Evolutionary conservation across 1,139 yeast species (phyloP).

Genomic region (Candida neerlandica): DNA sequence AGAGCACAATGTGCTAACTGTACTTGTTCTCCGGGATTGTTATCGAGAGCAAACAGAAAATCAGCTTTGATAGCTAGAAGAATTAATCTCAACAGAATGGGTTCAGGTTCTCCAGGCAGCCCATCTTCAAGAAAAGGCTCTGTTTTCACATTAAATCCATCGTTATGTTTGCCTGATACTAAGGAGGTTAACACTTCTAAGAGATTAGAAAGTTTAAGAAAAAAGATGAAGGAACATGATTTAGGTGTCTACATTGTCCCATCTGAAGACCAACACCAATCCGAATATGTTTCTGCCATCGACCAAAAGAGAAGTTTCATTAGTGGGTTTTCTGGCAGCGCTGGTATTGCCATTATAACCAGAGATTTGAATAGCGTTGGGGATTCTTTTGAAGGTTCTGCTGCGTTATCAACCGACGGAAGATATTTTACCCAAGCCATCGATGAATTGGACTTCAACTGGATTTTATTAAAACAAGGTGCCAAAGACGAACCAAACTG

Average conservation of each 20-base stretch:
- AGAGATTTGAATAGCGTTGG: slow-evolving; percentile 65
- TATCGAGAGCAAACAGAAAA: slow-evolving; percentile 64
- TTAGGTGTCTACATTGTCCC: slow-evolving; percentile 84
- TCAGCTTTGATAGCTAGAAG: slow-evolving; percentile 54
- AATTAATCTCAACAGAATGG: slow-evolving; percentile 41
- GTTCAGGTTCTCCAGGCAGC: slow-evolving; percentile 15
- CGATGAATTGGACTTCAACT: slow-evolving; percentile 83
- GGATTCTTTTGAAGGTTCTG: slow-evolving; percentile 62
- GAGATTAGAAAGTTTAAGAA: slow-evolving; percentile 65
- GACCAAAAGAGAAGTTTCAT: slow-evolving; percentile 88
- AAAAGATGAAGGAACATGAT: slow-evolving; percentile 62
- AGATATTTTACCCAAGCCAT: slow-evolving; percentile 91
- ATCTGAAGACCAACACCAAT: slow-evolving; percentile 92
- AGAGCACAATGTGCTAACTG: slow-evolving; percentile 68
- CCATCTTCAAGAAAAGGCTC: slow-evolving; percentile 44
- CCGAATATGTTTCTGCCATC: slow-evolving; percentile 78
- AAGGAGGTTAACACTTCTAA: slow-evolving; percentile 58
- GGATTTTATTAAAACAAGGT: slow-evolving; percentile 85
- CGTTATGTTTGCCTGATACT: slow-evolving; percentile 46
- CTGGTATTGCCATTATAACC: slow-evolving; percentile 89
- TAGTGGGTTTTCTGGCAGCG: slow-evolving; percentile 91
- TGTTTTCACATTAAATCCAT: slow-evolving; percentile 50
- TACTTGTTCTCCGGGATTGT: slow-evolving; percentile 79
- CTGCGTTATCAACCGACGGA: slow-evolving; percentile 91
- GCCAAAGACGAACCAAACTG: slow-evolving; percentile 73